Evolutionary conservation across 2,329 filamentous ascomycete species (phyloP).

Genomic region (Fragosphaeria purpurea): DNA sequence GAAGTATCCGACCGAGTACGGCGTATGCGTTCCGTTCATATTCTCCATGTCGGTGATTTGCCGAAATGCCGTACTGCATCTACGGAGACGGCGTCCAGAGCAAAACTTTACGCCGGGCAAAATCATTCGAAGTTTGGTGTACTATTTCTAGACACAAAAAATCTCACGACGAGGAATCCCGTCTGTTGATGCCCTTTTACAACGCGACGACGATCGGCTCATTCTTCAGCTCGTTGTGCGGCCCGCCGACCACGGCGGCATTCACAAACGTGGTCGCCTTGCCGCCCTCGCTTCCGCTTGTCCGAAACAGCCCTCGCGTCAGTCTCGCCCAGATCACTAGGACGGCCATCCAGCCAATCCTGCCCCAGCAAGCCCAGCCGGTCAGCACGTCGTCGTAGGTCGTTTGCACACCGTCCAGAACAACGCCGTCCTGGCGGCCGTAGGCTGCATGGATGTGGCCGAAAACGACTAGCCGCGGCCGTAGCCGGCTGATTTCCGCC

Average conservation of each 20-base stretch:
- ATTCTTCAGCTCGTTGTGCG: slow-evolving; percentile 5
- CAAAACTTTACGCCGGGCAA: too few species aligned
- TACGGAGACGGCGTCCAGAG: too few species aligned
- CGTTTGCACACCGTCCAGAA: slow-evolving; percentile 12
- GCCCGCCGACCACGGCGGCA: slow-evolving; percentile 5
- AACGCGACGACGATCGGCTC: slow-evolving; percentile 6
- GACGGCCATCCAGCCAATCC: slow-evolving; percentile 12
- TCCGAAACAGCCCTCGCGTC: not conserved
- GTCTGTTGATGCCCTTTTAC: too few species aligned
- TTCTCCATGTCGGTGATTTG: too few species aligned
- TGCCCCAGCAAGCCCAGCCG: slow-evolving; percentile 14
- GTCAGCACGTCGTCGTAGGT: slow-evolving; percentile 13
- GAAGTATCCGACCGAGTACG: too few species aligned
- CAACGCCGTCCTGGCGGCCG: slow-evolving; percentile 14
- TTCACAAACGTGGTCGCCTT: slow-evolving; percentile 9
- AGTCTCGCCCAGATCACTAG: slow-evolving; percentile 5
- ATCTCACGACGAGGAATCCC: too few species aligned
- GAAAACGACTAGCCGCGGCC: slow-evolving; percentile 15
- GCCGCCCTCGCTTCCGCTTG: not conserved
- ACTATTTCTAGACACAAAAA: too few species aligned
- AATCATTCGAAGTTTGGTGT: too few species aligned
- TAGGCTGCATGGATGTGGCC: slow-evolving; percentile 18
- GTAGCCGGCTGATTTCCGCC: slow-evolving; percentile 11
- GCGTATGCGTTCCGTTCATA: too few species aligned
- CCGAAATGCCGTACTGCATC: too few species aligned